phyloP scores from a whole-genome alignment of 164 flowering plant genomes.

The Umbilicus rupestris region DNA sequence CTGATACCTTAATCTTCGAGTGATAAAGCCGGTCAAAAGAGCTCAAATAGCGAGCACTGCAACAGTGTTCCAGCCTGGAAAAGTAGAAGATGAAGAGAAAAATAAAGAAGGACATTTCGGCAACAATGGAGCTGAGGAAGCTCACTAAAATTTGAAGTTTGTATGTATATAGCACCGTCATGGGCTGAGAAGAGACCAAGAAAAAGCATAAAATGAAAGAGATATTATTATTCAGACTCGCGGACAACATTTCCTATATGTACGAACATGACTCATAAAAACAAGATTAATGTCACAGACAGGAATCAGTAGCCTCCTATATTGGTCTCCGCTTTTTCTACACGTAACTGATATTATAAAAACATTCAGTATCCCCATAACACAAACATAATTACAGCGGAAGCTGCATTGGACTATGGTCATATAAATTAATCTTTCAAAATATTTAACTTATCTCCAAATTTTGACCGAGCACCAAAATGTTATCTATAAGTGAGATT shows the following conservation, averaged over 20 bases:
- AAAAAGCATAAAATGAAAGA: neutral
- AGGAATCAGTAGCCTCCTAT: conserved; percentile 1
- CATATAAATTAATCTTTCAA: too few relatives aligned
- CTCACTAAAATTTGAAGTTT: neutral
- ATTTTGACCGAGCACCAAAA: too few relatives aligned
- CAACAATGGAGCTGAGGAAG: neutral
- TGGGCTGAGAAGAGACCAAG: neutral
- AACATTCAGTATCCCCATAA: neutral
- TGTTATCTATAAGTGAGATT: too few relatives aligned
- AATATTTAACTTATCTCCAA: too few relatives aligned
- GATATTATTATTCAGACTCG: neutral
- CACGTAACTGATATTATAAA: neutral
- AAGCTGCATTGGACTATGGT: too few relatives aligned
- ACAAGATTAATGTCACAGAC: neutral
- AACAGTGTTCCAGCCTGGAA: neutral
- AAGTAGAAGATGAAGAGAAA: neutral
- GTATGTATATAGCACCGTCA: neutral
- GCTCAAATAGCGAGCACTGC: neutral
- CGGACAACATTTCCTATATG: neutral
- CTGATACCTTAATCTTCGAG: neutral
- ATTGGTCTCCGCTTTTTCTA: neutral
- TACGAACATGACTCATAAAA: neutral
- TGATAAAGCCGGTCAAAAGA: neutral
- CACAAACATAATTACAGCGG: neutral
- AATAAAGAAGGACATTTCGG: neutral